phyloP scores from a whole-genome alignment of 352 stramenopile genomes.

The Globisporangium polare region DNA sequence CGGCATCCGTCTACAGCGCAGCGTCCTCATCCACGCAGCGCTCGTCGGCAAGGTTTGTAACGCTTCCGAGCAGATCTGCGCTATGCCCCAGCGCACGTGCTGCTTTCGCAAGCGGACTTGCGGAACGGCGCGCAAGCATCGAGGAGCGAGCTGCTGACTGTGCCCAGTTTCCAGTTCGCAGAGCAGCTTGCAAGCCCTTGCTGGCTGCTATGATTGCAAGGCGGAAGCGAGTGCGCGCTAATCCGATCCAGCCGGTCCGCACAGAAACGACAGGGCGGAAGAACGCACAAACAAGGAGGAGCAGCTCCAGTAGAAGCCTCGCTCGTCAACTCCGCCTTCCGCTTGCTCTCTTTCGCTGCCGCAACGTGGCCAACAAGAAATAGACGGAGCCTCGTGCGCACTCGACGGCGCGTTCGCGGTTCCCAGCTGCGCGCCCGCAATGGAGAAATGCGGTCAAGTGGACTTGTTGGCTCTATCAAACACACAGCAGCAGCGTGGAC shows the following conservation, averaged over 20 bases:
- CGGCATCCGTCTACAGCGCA: not conserved
- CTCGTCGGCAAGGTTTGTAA: not conserved
- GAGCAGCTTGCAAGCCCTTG: not conserved
- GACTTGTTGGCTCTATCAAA: not conserved
- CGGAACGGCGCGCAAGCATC: not conserved
- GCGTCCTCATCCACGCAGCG: not conserved
- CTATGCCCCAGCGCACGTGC: not conserved
- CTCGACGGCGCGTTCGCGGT: constrained; percentile 2
- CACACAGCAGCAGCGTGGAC: no score
- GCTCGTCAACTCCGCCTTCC: not conserved
- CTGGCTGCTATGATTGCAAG: not conserved
- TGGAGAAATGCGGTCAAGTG: not conserved
- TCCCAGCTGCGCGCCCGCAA: not conserved
- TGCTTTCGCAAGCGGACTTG: not conserved
- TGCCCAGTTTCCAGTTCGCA: not conserved
- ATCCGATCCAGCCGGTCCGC: not conserved
- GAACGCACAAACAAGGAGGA: not conserved
- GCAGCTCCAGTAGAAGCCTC: not conserved
- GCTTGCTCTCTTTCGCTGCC: not conserved
- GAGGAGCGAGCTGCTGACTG: no score
- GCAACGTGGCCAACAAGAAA: not conserved
- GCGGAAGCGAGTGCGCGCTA: not conserved
- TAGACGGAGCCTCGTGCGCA: constrained; percentile 1
- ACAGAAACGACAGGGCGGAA: not conserved
- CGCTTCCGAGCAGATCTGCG: not conserved